Conservation (phyloP, 164 flowering plant species). For the Echeveria elegans region DNA sequence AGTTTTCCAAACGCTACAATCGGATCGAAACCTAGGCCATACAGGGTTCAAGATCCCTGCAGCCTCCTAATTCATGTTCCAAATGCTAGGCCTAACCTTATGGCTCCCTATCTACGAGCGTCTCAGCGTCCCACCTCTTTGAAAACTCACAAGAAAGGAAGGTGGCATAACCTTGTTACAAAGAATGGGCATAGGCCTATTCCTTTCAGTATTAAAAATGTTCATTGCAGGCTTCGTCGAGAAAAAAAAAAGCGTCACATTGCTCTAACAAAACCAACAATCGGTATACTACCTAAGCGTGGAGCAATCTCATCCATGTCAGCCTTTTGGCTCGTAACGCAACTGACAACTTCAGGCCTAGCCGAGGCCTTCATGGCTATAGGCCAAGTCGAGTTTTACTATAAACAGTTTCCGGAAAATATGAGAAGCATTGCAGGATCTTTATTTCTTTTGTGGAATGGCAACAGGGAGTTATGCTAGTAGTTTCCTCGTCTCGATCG, state of each 20-base stretch:
- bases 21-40: slow-evolving; percentile 27
- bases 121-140: slow-evolving; percentile 28
- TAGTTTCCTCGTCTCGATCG: slow-evolving; percentile 27
- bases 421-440: slow-evolving; percentile 56
- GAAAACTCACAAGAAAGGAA: slow-evolving; percentile 24
- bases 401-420: slow-evolving; percentile 62
- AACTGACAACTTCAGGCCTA: slow-evolving; percentile 31
- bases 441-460: slow-evolving; percentile 24
- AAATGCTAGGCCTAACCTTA: slow-evolving; percentile 31
- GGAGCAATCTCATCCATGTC: slow-evolving; percentile 45
- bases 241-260: slow-evolving; percentile 16
- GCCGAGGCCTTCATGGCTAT: slow-evolving; percentile 39
- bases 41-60: slow-evolving; percentile 38
- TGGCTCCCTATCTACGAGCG: slow-evolving; percentile 49
- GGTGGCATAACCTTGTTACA: slow-evolving; percentile 47
- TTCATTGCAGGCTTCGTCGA: slow-evolving; percentile 34
- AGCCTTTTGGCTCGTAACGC: slow-evolving; percentile 39
- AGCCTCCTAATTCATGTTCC: slow-evolving; percentile 31
- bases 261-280: slow-evolving; percentile 22
- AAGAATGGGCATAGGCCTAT: slow-evolving; percentile 41
- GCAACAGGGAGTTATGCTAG: slow-evolving; percentile 37
- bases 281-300: slow-evolving; percentile 19
- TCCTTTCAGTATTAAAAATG: slow-evolving; percentile 21
- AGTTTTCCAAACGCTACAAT: slow-evolving; percentile 54
- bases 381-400: slow-evolving; percentile 43